Evolutionary conservation across 768 basidiomycete species (phyloP).

Genomic region (Boletellus ananas): DNA sequence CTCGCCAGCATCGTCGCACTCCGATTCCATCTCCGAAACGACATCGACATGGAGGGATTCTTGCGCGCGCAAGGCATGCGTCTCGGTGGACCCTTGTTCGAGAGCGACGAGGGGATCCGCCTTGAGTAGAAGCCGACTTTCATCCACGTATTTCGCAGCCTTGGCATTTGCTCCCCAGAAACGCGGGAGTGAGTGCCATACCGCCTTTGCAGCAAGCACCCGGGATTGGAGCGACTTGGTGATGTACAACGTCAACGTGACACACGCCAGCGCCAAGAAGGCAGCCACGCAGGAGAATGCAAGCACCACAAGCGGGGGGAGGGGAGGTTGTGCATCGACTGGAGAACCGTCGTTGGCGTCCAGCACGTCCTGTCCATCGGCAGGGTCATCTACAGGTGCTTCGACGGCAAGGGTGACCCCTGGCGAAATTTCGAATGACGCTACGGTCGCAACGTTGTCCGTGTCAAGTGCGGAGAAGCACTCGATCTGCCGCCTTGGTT

Average conservation of each 20-base stretch:
- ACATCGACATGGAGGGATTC: constrained; percentile 7
- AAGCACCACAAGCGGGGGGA: constrained; percentile 16
- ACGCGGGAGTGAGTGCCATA: constrained; percentile 23
- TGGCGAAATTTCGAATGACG: constrained; percentile 23
- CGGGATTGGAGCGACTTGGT: constrained; percentile 16
- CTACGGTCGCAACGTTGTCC: constrained; percentile 28
- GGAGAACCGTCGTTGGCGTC: constrained; percentile 12
- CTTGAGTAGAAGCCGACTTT: background rate
- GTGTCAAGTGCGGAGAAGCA: constrained; percentile 27
- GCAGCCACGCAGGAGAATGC: constrained; percentile 25
- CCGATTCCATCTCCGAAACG: constrained; percentile 20
- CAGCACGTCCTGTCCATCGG: constrained; percentile 17
- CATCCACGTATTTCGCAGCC: background rate
- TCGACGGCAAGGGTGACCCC: constrained; percentile 15
- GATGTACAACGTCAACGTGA: constrained; percentile 20
- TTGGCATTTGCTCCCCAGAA: constrained; percentile 6
- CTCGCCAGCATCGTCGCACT: constrained; percentile 25
- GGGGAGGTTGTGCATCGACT: background rate
- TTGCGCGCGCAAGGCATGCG: background rate
- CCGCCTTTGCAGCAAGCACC: constrained; percentile 18
- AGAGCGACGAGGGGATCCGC: constrained; percentile 1
- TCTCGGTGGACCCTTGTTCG: constrained; percentile 3
- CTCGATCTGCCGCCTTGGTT: constrained; percentile 28
- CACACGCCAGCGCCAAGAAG: constrained; percentile 22
- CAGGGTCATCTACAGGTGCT: constrained; percentile 21